Evolutionary conservation across 257 asterid genomes (phyloP), one percentile per base, ranked within the genome.

Genomic region (Coffea eugenioides): DNA sequence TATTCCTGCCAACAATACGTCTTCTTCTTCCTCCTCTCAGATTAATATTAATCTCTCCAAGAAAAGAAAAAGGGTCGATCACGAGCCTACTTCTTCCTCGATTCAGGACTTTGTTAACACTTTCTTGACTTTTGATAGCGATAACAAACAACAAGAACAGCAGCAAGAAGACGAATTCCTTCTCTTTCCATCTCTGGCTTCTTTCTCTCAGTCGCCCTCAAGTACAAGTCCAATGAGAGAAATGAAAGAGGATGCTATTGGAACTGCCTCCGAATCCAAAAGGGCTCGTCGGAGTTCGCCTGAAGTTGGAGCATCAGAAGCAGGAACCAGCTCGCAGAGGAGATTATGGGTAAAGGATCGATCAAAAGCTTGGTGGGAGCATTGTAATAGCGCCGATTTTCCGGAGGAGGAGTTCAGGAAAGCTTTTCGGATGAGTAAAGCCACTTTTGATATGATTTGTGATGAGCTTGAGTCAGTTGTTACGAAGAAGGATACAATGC

Each of bases 361-460:
- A 45, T 93, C 98, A 1, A 91, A 87, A 18, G 98, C 86, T 5
- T 94, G 98, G 98, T 94, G 98, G 98, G 94, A 94, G 82, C 93
- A 80, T 12, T 88, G 88, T 34, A 91, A 78, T 80, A 79, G 88
- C 82, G 86, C 92, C 0, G 92, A 90, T 39, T 93, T 85, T 45
- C 93, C 99, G 0, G 98, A 92, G 7, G 91, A 86, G 71, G 97
- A 95, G 52, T 95, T 95, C 85, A 81, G 77, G 65, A 83, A 81
- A 5, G 90, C 92, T 0, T 94, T 94, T 72, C 86, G 94, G 3
- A 93, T 94, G 97, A 88, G 97, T 76, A 86, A 80, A 71, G 84
- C 92, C 0, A 94, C 98, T 0, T 94, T 94, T 75, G 90, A 91
- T 20, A 71, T 88, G 82, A 90, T 94, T 41, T 94, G 98, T 74